Base-by-base conservation (phyloP, 176 grass and related monocot genomes). In the Carex scoparia region DNA sequence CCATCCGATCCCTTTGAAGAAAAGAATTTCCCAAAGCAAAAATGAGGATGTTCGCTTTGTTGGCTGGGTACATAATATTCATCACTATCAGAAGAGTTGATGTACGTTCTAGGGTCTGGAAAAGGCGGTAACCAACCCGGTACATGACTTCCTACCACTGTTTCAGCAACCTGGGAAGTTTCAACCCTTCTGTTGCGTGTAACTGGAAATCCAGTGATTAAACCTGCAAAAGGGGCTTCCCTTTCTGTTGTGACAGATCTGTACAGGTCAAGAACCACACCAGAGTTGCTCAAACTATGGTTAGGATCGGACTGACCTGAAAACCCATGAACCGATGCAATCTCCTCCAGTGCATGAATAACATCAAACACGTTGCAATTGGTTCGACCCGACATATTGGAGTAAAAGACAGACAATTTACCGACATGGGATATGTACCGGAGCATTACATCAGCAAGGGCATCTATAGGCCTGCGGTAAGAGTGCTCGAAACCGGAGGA, bases 111-210 rank as follows among this genome's bases (percentile, higher is more conserved):
- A 0, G 87, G 85, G 53, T 99, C 88, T 13, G 97, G 97, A 83
- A 99, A 94, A 18, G 75, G 81, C 0, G 93, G 97, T 2, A 99
- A 90, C 91, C 97, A 99, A 11, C 84, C 84, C 0, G 93, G 97
- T 59, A 99, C 86, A 32, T 99, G 93, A 67, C 72, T 80, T 88
- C 88, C 81, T 7, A 80, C 30, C 19, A 86, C 93, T 73, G 64
- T 82, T 65, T 65, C 90, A 4, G 71, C 53, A 14, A 33, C 60
- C 7, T 80, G 79, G 5, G 83, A 89, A 86, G 87, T 95, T 10
- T 81, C 12, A 0, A 66, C 7, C 1, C 79, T 87, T 18, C 5
- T 69, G 1, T 37, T 55, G 10, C 87, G 84, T 1, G 67, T 83
- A 86, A 96, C 54, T 0, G 97, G 93, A 85, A 94, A 99, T 35